Evolutionary conservation across 2,329 filamentous ascomycete genomes (phyloP).

Genomic region (Phoma sp.): DNA sequence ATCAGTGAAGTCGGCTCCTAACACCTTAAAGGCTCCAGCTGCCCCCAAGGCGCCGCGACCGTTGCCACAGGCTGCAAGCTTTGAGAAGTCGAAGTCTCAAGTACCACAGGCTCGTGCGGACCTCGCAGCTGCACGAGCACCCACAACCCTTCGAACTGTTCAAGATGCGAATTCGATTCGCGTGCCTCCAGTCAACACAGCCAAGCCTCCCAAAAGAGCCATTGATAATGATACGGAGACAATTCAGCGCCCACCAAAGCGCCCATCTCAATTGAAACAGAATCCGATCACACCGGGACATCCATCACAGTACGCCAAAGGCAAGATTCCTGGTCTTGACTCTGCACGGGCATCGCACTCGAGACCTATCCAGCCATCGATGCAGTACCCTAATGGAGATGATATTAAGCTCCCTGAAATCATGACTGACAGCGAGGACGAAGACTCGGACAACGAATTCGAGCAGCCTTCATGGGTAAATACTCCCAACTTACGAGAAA

Average conservation of each 20-base stretch:
- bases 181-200: constrained; percentile 65
- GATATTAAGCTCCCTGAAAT: constrained; percentile 93
- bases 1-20: constrained; percentile 28
- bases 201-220: constrained; percentile 73
- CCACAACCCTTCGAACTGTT: constrained; percentile 66
- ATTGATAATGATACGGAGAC: constrained; percentile 73
- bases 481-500: constrained; percentile 77
- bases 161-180: constrained; percentile 64
- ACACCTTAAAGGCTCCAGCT: constrained; percentile 34
- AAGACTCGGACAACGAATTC: constrained; percentile 71
- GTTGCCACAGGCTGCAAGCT: constrained; percentile 54
- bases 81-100: constrained; percentile 68
- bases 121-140: constrained; percentile 57
- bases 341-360: constrained; percentile 60
- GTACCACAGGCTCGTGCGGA: constrained; percentile 54
- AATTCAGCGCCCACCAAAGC: constrained; percentile 50
- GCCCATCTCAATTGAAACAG: constrained; percentile 54
- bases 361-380: constrained; percentile 57
- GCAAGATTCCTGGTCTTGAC: constrained; percentile 87
- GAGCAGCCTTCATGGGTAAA: constrained; percentile 84
- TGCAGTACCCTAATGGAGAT: constrained; percentile 86
- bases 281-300: constrained; percentile 59
- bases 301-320: constrained; percentile 74
- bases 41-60: constrained; percentile 36
- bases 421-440: constrained; percentile 90